These are phyloP conservation scores for Tricholoma hemisulphureum DNA, from an alignment of 768 basidiomycete genomes.

Conservation along the genomic window DNA sequence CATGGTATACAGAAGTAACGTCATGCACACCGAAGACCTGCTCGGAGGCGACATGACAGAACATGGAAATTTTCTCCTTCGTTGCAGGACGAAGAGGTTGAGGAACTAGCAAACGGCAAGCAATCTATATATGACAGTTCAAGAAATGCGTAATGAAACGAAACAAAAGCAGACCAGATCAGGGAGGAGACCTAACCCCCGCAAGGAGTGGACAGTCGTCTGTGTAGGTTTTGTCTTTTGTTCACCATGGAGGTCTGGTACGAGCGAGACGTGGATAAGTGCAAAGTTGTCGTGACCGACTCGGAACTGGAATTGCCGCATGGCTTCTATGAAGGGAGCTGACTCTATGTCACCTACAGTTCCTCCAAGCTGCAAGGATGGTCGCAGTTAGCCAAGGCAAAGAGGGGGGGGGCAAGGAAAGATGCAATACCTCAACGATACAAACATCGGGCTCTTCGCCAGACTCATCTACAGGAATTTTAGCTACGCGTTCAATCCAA, in stretches of 20 bases:
- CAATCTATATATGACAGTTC: constrained; percentile 58
- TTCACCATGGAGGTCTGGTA: constrained; percentile 98
- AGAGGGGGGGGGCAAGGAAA: not conserved
- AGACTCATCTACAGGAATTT: constrained; percentile 92
- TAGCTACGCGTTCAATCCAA: constrained; percentile 95
- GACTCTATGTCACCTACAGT: constrained; percentile 99
- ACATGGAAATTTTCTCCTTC: constrained; percentile 98
- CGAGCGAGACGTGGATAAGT: constrained; percentile 92
- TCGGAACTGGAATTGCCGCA: constrained; percentile 99
- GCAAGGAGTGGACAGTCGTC: constrained; percentile 90
- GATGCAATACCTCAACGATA: constrained; percentile 78
- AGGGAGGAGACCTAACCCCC: constrained; percentile 89
- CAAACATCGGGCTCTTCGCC: constrained; percentile 93
- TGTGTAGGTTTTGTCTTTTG: constrained; percentile 99
- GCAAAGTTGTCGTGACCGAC: constrained; percentile 97
- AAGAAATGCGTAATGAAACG: not conserved
- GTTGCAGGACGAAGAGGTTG: constrained; percentile 81
- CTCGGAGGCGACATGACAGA: constrained; percentile 90
- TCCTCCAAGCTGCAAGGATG: constrained; percentile 75
- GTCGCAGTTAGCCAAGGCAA: not conserved
- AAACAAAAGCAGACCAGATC: constrained; percentile 64
- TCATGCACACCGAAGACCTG: constrained; percentile 96
- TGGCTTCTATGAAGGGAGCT: constrained; percentile 96
- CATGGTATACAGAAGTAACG: constrained; percentile 95
- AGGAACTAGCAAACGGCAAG: constrained; percentile 81